Percentiles rank a stretch among this genome's conserved stretches.
These are phyloP conservation scores for Meira miltonrushii DNA, from an alignment of 1,284 basidiomycete species.

Conservation along the genomic window DNA sequence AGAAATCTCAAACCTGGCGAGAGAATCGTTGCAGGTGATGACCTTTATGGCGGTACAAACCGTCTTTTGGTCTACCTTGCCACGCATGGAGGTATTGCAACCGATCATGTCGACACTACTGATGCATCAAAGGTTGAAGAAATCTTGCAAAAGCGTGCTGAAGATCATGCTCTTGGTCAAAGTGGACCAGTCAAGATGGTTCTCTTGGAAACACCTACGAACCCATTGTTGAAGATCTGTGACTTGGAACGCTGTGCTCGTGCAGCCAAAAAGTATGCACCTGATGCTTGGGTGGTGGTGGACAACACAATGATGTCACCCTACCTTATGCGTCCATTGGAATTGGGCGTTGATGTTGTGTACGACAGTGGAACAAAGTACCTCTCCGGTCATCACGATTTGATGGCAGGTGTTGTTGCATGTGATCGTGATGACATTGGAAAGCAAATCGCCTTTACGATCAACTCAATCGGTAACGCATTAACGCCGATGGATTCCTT, in stretches of 20 bases:
- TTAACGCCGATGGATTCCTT: conserved; percentile 77
- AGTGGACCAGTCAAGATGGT: conserved; percentile 42
- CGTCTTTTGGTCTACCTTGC: conserved; percentile 86
- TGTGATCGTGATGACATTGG: conserved; percentile 87
- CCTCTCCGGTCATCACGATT: conserved; percentile 93
- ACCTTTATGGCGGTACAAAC: conserved; percentile 96
- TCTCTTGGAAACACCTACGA: conserved; percentile 92
- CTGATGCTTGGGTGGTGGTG: conserved; percentile 47
- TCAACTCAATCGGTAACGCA: conserved; percentile 96
- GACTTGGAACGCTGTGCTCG: conserved; percentile 64
- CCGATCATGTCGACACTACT: conserved; percentile 93
- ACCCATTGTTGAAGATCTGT: conserved; percentile 91
- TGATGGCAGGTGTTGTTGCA: conserved; percentile 74
- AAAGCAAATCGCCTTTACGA: conserved; percentile 64
- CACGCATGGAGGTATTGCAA: conserved; percentile 78
- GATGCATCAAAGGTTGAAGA: conserved; percentile 57
- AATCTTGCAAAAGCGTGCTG: conserved; percentile 31
- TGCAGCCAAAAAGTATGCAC: conserved; percentile 41
- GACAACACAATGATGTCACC: conserved; percentile 99
- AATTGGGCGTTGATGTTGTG: conserved; percentile 91
- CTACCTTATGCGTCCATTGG: conserved; percentile 89
- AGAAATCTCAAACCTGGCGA: conserved; percentile 88
- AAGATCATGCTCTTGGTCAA: conserved; percentile 28
- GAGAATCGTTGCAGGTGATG: conserved; percentile 92
- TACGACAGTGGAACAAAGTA: conserved; percentile 99